Base-by-base conservation (phyloP, 345 rosid species). In the Gossypium rotundifolium region DNA sequence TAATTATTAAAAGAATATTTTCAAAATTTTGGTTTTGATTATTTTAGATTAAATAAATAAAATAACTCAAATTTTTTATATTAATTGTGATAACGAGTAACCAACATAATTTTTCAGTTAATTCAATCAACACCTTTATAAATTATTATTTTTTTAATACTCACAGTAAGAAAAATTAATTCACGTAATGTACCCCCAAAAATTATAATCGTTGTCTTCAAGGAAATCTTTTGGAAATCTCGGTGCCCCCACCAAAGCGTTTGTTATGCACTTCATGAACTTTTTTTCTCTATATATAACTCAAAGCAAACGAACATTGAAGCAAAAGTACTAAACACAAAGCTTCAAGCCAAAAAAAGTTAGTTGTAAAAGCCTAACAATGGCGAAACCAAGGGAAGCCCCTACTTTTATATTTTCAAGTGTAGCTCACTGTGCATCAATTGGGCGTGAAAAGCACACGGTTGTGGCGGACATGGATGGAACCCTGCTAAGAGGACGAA, bases 391-490 rank as follows among this genome's bases (percentile, higher is more conserved):
- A 16, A 52, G 10, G 18, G 45, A 17, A 27, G 52, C 17, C 60
- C 44, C 25, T 17, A 12, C 51, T 33, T 74, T 74, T 60, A 18
- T 7, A 6, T 84, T 87, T 63, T 83, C 90, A 0, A 60, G 77
- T n/a, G 77, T 89, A 3, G 82, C 77, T 22, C 75, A 75, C 60
- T 89, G 93, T n/a, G 55, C 70, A 8, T 83, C 88, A 7, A 76
- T 64, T 11, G 89, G 90, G 17, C 67, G 87, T 11, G 89, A 85
- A 74, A 83, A 84, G 25, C 79, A 85, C 54, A 80, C 93, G 16
- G 93, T 90, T 48, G 91, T 87, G 1, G 88, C 95, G 0, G 97
- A 90, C 70, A 76, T 91, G 82, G 97, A 93, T 57, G 98, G 97
- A 7, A 88, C 95, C 71, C 70, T 93, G 67, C 78, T 91, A 18